These are phyloP conservation scores for Hypomontagnella monticulosa DNA, from an alignment of 495 filamentous ascomycete genomes.

Conservation along the genomic window DNA sequence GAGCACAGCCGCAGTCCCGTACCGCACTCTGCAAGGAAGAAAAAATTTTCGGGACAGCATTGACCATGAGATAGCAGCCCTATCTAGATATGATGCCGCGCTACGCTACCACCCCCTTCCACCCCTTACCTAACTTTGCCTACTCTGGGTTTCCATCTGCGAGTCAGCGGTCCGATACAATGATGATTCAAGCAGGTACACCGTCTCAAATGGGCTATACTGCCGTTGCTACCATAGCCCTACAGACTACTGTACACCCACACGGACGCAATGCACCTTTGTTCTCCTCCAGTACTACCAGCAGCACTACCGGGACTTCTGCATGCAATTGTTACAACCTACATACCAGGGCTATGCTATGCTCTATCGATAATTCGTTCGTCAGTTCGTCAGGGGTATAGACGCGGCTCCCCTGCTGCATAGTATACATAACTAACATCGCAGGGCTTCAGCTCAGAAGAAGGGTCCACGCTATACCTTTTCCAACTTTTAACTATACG, in stretches of 20 bases:
- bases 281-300: conserved; percentile 14
- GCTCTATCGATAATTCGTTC: conserved; percentile 30
- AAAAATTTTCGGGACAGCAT: conserved; percentile 37
- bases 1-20: conserved; percentile 40
- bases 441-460: conserved; percentile 26
- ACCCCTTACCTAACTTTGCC: neutral
- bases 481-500: conserved; percentile 21
- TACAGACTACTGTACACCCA: conserved; percentile 1
- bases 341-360: conserved; percentile 22
- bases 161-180: conserved; percentile 39
- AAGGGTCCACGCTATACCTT: conserved; percentile 26
- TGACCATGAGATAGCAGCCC: conserved; percentile 35
- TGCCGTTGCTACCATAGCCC: conserved; percentile 3
- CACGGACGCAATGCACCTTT: neutral
- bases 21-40: conserved; percentile 23
- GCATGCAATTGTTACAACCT: conserved; percentile 29
- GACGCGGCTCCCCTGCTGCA: conserved; percentile 2
- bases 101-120: neutral
- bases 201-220: conserved; percentile 21
- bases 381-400: conserved; percentile 10
- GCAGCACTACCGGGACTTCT: conserved; percentile 22
- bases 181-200: conserved; percentile 19
- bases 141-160: conserved; percentile 33
- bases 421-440: too few relatives aligned
- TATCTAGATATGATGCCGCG: conserved; percentile 37